These are phyloP conservation scores for Paramecium pentaurelia DNA, from an alignment of 73 alveolate species.

Conservation along the genomic window DNA sequence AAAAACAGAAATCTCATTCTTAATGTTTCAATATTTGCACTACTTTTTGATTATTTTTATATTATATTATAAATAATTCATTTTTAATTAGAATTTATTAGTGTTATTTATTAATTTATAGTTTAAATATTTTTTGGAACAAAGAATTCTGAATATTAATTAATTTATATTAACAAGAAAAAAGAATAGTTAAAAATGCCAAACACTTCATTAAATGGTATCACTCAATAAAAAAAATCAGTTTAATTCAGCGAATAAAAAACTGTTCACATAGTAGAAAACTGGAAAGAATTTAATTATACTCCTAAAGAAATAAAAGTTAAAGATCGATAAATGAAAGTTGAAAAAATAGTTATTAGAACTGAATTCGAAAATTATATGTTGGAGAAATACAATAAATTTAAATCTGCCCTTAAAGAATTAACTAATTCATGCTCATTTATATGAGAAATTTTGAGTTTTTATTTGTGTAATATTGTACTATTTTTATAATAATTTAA, in stretches of 20 bases:
- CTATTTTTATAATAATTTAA: not conserved
- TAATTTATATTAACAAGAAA: not conserved
- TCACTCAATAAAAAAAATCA: not conserved
- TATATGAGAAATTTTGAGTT: not conserved
- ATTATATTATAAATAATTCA: not conserved
- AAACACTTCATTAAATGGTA: not conserved
- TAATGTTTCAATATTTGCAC: not conserved
- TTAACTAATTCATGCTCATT: not conserved
- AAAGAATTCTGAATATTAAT: not conserved
- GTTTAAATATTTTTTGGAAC: not conserved
- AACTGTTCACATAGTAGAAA: constrained; percentile 4
- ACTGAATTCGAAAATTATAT: not conserved
- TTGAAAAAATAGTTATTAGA: not conserved
- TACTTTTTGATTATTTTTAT: not conserved
- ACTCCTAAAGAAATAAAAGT: not conserved
- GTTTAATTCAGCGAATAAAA: not conserved
- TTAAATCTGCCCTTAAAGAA: not conserved
- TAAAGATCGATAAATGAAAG: not conserved
- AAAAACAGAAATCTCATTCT: not conserved
- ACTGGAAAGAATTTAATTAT: constrained; percentile 19
- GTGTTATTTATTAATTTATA: not conserved
- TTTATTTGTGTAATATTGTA: not conserved
- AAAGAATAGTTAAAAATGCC: not conserved
- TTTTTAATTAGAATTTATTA: not conserved
- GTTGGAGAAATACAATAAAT: not conserved